A percentile compares a stretch with the other conserved stretches of the same genome.
phyloP scores from a whole-genome alignment of 1,139 yeast species.

The Suhomyces chickasaworum region DNA sequence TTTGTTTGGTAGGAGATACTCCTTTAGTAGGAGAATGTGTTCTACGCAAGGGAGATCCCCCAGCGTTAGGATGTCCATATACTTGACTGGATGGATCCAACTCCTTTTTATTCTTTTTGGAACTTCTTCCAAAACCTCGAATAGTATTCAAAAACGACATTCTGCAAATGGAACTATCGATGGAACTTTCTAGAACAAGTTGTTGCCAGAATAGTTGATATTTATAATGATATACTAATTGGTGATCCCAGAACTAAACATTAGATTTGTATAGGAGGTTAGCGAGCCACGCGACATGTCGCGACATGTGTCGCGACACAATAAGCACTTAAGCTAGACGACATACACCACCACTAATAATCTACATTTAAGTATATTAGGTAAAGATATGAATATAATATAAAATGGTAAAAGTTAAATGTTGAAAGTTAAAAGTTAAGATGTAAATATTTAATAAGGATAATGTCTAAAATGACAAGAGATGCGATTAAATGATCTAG shows the following conservation, averaged over 20 bases:
- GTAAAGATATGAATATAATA: too few relatives aligned
- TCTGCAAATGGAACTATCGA: background rate
- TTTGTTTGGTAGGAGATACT: constrained; percentile 36
- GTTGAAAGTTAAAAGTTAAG: too few relatives aligned
- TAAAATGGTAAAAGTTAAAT: too few relatives aligned
- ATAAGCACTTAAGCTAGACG: too few relatives aligned
- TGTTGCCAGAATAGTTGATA: background rate
- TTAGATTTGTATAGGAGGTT: background rate
- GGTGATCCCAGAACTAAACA: background rate
- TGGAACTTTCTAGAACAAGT: background rate
- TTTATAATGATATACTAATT: background rate
- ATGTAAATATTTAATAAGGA: background rate
- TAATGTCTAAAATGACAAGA: background rate
- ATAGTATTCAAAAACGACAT: constrained; percentile 51
- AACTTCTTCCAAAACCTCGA: constrained; percentile 66
- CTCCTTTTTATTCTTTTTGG: constrained; percentile 55
- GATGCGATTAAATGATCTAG: background rate
- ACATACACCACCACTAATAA: too few relatives aligned
- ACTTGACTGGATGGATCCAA: constrained; percentile 38
- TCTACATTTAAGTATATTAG: too few relatives aligned
- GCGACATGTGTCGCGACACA: too few relatives aligned
- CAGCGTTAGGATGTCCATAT: constrained; percentile 35
- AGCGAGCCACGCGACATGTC: background rate
- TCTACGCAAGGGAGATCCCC: constrained; percentile 42
- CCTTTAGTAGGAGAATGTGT: constrained; percentile 40